Evolutionary conservation across 768 basidiomycete species (phyloP), one percentile per base, ranked within the genome.

Genomic region (Obba rivulosa): DNA sequence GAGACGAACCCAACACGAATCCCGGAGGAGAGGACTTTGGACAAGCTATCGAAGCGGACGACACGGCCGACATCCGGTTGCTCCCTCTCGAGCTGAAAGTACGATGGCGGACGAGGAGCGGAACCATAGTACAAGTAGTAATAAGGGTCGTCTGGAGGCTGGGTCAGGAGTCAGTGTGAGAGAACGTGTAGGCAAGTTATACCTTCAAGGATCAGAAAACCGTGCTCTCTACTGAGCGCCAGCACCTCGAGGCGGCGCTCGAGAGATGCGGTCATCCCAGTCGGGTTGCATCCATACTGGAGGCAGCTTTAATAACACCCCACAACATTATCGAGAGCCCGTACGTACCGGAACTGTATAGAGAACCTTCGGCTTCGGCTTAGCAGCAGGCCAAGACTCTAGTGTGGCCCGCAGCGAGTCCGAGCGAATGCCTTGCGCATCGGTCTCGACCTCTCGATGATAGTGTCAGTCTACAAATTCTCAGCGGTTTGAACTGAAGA

Each of bases 131-230:
- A 89, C 46, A 92, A 65, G 56, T 81, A 84, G 60, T 74, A 83
- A 60, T 87, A 88, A 0, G 90, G 90, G 63, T 91, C 89, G 58
- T 90, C 88, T 88, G 57, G 8, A 2, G 16, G 34, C 23, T 41
- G 67, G 22, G 21, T 18, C 8, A 20, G 37, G 7, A 7, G 37
- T 5, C 37, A 13, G 41, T 34, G 31, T n/a, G 8, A 22, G 7
- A 13, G 13, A 31, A 31, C 7, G 17, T n/a, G 8, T 3, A 22
- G 4, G 31, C 46, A 13, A 28, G 21, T n/a, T 70, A 22, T 43
- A 81, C 91, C 91, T 78, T 95, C 92, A 41, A 95, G 69, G 59
- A 96, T 87, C 46, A 95, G 63, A 55, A 95, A 79, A 58, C 87
- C 75, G 62, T 91, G 76, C 57, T 87, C 75, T 49, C 76, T 74